phyloP scores from a whole-genome alignment of 2,329 filamentous ascomycete species.

The Phoma sp. region DNA sequence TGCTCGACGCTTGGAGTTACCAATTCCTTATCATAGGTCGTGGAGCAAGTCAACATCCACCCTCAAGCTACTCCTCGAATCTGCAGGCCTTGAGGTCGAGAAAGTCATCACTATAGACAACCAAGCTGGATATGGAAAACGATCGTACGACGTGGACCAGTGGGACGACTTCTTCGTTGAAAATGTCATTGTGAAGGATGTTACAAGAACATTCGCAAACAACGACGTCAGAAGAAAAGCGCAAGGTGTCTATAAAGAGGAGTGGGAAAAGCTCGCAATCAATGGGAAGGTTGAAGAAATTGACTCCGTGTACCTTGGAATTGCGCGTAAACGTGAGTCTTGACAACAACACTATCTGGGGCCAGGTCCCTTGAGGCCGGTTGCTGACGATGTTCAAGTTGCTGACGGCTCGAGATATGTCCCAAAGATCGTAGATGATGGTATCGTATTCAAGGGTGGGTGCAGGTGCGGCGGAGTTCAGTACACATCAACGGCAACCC shows the following conservation, averaged over 20 bases:
- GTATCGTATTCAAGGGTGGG: conserved; percentile 48
- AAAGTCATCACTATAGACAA: conserved; percentile 41
- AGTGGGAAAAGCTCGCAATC: conserved; percentile 49
- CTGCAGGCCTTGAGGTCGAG: conserved; percentile 47
- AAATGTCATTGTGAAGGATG: conserved; percentile 37
- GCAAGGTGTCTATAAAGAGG: conserved; percentile 43
- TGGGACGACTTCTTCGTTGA: conserved; percentile 49
- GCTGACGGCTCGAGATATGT: conserved; percentile 34
- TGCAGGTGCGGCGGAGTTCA: conserved; percentile 55
- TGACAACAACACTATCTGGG: background rate
- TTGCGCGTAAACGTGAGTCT: conserved; percentile 44
- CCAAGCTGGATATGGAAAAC: conserved; percentile 42
- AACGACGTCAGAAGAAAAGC: conserved; percentile 45
- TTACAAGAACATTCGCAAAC: conserved; percentile 36
- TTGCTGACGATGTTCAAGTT: conserved; percentile 25
- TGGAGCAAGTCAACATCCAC: conserved; percentile 46
- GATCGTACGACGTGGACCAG: conserved; percentile 38
- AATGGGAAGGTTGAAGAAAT: conserved; percentile 49
- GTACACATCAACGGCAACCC: conserved; percentile 50
- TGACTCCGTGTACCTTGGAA: conserved; percentile 49
- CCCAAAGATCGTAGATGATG: conserved; percentile 13
- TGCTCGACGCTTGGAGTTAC: conserved; percentile 40
- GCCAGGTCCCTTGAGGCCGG: background rate
- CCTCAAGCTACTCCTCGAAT: conserved; percentile 41
- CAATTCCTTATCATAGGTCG: conserved; percentile 47